Evolutionary conservation across 83 land plant species (phyloP).

Genomic region (Picea engelmannii): DNA sequence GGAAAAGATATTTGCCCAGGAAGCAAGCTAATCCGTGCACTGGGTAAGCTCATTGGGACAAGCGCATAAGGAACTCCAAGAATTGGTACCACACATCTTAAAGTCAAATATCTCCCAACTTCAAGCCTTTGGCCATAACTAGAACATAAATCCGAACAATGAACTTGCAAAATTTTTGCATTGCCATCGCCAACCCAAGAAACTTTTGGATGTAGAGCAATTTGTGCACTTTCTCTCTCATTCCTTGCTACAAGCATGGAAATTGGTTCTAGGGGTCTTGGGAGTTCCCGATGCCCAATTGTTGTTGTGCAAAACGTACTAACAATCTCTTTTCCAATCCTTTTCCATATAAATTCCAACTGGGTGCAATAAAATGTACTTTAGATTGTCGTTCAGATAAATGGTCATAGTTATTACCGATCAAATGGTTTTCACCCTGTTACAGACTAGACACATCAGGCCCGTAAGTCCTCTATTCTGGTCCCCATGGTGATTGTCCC

Average conservation of each 20-base stretch:
- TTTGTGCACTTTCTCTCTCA: slow-evolving; percentile 94
- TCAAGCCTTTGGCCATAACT: slow-evolving; percentile 81
- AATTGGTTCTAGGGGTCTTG: slow-evolving; percentile 13
- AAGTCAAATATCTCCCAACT: slow-evolving; percentile 72
- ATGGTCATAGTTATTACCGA: no score
- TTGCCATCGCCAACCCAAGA: slow-evolving; percentile 79
- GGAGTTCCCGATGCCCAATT: no score
- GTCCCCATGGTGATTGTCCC: no score
- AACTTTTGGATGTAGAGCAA: slow-evolving; percentile 93
- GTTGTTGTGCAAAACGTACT: no score
- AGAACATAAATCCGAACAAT: slow-evolving; percentile 75
- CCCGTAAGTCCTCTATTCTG: no score
- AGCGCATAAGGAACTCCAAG: slow-evolving; percentile 99
- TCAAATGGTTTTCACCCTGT: no score
- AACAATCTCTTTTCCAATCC: no score
- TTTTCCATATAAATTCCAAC: no score
- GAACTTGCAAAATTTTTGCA: slow-evolving; percentile 85
- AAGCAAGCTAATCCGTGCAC: slow-evolving; percentile 61
- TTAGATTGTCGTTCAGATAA: no score
- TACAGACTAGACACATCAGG: no score
- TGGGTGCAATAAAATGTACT: no score
- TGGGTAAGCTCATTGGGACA: slow-evolving; percentile 80
- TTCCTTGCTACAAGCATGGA: slow-evolving; percentile 91
- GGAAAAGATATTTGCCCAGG: slow-evolving; percentile 71
- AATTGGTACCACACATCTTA: slow-evolving; percentile 85